Evolutionary conservation across 768 basidiomycete species (phyloP).

Genomic region (Pisolithus tinctorius): DNA sequence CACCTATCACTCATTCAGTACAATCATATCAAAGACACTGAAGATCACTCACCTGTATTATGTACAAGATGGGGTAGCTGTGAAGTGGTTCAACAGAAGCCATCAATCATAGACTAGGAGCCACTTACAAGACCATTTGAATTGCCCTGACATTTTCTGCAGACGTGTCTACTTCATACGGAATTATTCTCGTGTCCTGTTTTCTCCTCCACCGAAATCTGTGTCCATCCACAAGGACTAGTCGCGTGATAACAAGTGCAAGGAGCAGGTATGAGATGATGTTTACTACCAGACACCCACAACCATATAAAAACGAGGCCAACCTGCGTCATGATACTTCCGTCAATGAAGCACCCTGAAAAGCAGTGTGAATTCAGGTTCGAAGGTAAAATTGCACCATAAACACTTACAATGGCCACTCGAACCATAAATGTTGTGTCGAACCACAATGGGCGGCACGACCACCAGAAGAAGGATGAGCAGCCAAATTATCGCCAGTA

Average conservation of each 20-base stretch:
- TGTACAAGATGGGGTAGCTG: conserved; percentile 43
- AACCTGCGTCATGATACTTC: conserved; percentile 32
- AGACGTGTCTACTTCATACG: background rate
- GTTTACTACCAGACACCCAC: conserved; percentile 40
- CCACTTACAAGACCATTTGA: conserved; percentile 42
- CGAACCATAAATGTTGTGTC: conserved; percentile 33
- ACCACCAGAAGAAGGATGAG: conserved; percentile 34
- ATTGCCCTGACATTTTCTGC: conserved; percentile 29
- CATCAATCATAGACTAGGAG: background rate
- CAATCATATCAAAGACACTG: background rate
- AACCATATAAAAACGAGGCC: conserved; percentile 48
- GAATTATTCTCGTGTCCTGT: conserved; percentile 6
- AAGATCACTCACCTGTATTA: conserved; percentile 22
- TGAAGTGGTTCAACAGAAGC: background rate
- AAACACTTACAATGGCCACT: conserved; percentile 33
- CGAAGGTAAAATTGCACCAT: background rate
- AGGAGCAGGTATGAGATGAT: conserved; percentile 39
- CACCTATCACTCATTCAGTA: conserved; percentile 3
- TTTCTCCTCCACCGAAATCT: conserved; percentile 14
- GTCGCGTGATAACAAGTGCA: conserved; percentile 7
- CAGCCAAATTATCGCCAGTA: conserved; percentile 33
- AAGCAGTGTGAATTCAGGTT: background rate
- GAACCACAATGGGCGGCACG: conserved; percentile 26
- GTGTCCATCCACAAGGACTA: conserved; percentile 29
- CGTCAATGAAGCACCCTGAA: conserved; percentile 47